Evolutionary conservation across 1,284 basidiomycete species (phyloP).

Genomic region (Polyporus tsugae): DNA sequence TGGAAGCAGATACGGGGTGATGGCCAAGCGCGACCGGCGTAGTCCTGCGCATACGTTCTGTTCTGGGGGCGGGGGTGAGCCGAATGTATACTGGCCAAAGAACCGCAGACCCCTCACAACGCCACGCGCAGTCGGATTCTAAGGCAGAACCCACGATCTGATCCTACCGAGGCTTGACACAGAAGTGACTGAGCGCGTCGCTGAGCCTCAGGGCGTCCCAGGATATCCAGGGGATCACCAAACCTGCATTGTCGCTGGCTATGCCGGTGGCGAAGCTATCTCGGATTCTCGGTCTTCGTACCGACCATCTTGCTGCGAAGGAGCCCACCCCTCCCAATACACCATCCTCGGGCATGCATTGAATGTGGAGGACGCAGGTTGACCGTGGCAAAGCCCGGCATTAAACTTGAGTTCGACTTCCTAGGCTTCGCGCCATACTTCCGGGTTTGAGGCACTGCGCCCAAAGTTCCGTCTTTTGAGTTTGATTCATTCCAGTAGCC

Average conservation of each 20-base stretch:
- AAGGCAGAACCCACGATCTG: not conserved
- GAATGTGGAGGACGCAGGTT: not conserved
- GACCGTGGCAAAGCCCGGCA: not conserved
- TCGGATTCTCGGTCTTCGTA: not conserved
- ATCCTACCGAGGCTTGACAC: not conserved
- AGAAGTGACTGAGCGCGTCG: not conserved
- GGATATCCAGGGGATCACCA: constrained; percentile 5
- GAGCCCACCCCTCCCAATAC: not conserved
- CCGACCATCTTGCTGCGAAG: not conserved
- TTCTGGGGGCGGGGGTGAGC: not conserved
- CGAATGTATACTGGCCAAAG: not conserved
- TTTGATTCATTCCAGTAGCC: not conserved
- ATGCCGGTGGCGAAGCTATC: not conserved
- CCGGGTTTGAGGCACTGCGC: not conserved
- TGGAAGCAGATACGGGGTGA: not conserved
- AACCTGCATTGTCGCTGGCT: not conserved
- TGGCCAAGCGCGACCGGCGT: not conserved
- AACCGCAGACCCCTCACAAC: not conserved
- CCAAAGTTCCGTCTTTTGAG: not conserved
- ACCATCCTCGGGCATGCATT: not conserved
- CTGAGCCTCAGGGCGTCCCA: not conserved
- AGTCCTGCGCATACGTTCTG: not conserved
- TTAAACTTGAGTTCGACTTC: constrained; percentile 2
- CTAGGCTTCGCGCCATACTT: not conserved
- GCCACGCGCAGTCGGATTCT: not conserved